These are phyloP conservation scores for Pouteria glomerata DNA, from an alignment of 148 eudicot genomes.

Conservation along the genomic window DNA sequence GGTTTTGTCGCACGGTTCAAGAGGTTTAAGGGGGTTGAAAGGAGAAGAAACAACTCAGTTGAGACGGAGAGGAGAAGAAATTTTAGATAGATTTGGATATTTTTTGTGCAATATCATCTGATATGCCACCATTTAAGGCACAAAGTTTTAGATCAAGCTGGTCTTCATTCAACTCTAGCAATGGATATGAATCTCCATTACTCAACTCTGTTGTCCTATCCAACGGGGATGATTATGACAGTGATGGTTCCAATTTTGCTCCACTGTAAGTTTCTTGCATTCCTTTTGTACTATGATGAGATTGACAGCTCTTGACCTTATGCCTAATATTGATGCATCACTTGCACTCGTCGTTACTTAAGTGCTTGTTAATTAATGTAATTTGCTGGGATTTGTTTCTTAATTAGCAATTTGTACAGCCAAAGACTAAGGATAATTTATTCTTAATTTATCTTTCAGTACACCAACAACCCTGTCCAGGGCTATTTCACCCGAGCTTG, in stretches of 20 bases:
- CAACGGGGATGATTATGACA: constrained; percentile 88
- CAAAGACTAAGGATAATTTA: neutral
- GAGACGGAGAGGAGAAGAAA: neutral
- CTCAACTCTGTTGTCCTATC: constrained; percentile 43
- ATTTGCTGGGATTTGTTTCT: neutral
- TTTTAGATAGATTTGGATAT: neutral
- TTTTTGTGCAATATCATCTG: constrained; percentile 41
- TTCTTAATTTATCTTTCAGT: constrained; percentile 45
- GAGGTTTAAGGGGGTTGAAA: neutral
- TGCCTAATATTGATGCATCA: constrained; percentile 1
- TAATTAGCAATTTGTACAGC: neutral
- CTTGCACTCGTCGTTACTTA: neutral
- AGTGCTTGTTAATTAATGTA: neutral
- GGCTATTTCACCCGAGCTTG: constrained; percentile 90
- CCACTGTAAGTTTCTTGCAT: constrained; percentile 65
- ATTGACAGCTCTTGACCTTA: neutral
- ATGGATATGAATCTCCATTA: constrained; percentile 69
- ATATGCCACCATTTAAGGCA: constrained; percentile 51
- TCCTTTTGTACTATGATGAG: neutral
- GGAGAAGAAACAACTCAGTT: neutral
- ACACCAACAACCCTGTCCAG: constrained; percentile 83
- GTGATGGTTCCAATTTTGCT: constrained; percentile 88
- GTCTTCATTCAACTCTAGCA: constrained; percentile 56
- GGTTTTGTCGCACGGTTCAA: neutral
- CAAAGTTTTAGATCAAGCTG: constrained; percentile 60